A percentile compares a stretch with the other conserved stretches of the same genome.
phyloP scores from a whole-genome alignment of 345 rosid species.

The Angophora floribunda region DNA sequence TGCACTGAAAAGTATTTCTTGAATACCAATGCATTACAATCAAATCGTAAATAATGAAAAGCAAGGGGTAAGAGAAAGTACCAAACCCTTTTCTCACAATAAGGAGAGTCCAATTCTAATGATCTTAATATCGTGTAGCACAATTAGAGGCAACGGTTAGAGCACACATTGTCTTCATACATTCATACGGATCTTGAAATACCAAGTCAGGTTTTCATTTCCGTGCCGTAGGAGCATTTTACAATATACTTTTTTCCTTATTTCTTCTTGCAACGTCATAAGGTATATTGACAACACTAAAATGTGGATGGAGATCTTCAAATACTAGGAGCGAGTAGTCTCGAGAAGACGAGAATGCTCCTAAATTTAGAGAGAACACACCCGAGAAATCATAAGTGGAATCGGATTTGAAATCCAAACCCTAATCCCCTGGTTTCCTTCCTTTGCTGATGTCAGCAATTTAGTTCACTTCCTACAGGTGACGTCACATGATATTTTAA shows the following conservation, averaged over 20 bases:
- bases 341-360: neutral
- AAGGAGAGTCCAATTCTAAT: neutral
- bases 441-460: neutral
- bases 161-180: neutral
- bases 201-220: neutral
- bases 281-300: neutral
- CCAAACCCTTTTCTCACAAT: neutral
- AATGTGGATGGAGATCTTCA: neutral
- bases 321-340: too few species aligned
- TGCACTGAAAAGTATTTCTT: neutral
- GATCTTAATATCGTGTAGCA: neutral
- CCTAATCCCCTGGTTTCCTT: neutral
- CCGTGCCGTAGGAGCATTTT: accelerated
- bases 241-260: neutral
- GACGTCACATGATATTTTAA: neutral
- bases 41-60: neutral
- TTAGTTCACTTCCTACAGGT: neutral
- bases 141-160: neutral
- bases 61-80: neutral
- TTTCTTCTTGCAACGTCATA: neutral
- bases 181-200: neutral
- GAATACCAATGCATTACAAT: neutral
- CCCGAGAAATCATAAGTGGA: neutral
- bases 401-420: neutral
- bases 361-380: neutral